Conservation (phyloP, 2,329 filamentous ascomycete species). For the Aspergillus sp. region DNA sequence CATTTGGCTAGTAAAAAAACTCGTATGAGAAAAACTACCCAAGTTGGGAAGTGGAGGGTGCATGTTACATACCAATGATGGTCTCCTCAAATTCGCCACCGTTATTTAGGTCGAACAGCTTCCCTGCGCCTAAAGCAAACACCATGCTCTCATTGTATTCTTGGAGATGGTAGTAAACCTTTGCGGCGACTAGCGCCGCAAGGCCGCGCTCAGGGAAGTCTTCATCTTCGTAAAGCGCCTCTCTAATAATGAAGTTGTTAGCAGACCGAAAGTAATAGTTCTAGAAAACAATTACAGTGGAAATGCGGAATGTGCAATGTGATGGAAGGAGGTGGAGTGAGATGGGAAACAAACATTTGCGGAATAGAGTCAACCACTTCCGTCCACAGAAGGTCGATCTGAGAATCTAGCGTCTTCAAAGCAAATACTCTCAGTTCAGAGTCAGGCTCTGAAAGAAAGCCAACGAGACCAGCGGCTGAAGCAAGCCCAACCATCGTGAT, state of each 20-base stretch:
- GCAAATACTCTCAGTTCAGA: slow-evolving; percentile 92
- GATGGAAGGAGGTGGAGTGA: not conserved
- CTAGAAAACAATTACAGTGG: not conserved
- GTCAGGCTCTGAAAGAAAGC: slow-evolving; percentile 93
- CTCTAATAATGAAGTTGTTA: slow-evolving; percentile 55
- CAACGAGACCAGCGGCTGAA: slow-evolving; percentile 90
- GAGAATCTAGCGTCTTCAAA: slow-evolving; percentile 89
- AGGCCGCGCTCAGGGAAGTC: slow-evolving; percentile 90
- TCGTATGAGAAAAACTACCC: slow-evolving; percentile 11
- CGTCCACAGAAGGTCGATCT: slow-evolving; percentile 96
- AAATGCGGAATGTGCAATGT: not conserved
- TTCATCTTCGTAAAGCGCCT: slow-evolving; percentile 96
- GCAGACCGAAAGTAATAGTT: not conserved
- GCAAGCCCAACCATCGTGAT: slow-evolving; percentile 82
- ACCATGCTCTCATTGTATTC: slow-evolving; percentile 99
- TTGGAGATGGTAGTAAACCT: slow-evolving; percentile 98
- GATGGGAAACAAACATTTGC: slow-evolving; percentile 70
- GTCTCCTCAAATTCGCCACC: slow-evolving; percentile 97
- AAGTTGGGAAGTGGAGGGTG: not conserved
- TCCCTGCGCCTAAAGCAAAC: slow-evolving; percentile 90
- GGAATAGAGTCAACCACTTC: slow-evolving; percentile 90
- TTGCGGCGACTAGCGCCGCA: slow-evolving; percentile 89
- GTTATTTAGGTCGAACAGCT: slow-evolving; percentile 89
- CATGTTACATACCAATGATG: slow-evolving; percentile 69
- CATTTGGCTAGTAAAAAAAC: slow-evolving; percentile 67